These are phyloP conservation scores for Hypomontagnella submonticulosa DNA, from an alignment of 495 filamentous ascomycete species.

Conservation along the genomic window DNA sequence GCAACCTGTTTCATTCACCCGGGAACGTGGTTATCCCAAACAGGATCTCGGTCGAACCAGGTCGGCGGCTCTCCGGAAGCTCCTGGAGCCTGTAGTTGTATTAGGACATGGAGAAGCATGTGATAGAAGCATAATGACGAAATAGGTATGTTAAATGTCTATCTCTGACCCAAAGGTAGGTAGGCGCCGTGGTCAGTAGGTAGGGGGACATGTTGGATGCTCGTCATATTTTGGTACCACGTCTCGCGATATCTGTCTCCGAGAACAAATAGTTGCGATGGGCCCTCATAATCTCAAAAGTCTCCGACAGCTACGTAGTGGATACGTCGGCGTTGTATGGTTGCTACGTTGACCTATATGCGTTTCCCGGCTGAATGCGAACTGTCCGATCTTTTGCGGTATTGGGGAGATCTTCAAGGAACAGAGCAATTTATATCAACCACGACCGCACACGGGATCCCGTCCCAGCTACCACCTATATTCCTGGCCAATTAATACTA, in stretches of 20 bases:
- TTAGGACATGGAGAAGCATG: constrained; percentile 7
- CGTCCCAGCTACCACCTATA: constrained; percentile 5
- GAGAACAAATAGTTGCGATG: constrained; percentile 7
- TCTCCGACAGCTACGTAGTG: constrained; percentile 7
- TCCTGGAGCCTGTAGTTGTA: constrained; percentile 14
- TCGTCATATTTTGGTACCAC: constrained; percentile 13
- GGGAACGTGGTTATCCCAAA: constrained; percentile 22
- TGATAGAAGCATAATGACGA: constrained; percentile 28
- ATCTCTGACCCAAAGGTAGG: constrained; percentile 1
- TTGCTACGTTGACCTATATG: constrained; percentile 21
- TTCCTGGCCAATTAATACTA: neutral
- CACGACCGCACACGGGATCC: constrained; percentile 6
- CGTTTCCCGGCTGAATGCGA: constrained; percentile 36
- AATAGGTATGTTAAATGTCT: neutral
- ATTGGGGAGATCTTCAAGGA: constrained; percentile 23
- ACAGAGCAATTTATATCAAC: constrained; percentile 15
- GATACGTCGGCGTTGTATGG: constrained; percentile 14
- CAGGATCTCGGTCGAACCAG: constrained; percentile 24
- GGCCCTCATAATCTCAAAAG: constrained; percentile 10
- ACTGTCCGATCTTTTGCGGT: constrained; percentile 34
- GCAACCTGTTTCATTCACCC: constrained; percentile 27
- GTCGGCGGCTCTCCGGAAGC: constrained; percentile 26
- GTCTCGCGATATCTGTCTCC: constrained; percentile 26
- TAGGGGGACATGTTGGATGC: constrained; percentile 12
- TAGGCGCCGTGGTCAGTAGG: constrained; percentile 3